These are phyloP conservation scores for Exophiala dermatitidis DNA, from an alignment of 2,329 filamentous ascomycete genomes.

Conservation along the genomic window DNA sequence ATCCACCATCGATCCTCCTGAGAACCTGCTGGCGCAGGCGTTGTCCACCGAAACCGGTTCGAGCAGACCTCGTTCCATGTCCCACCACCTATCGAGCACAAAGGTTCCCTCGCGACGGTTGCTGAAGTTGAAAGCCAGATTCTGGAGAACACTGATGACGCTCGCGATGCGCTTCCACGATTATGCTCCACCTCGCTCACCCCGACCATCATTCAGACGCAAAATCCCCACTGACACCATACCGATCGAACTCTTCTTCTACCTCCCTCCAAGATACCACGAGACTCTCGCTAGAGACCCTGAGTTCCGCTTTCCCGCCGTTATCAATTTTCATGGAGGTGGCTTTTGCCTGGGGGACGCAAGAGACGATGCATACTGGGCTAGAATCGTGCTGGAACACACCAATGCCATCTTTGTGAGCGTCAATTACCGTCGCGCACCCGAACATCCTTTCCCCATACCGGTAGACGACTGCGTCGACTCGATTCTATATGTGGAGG, in stretches of 20 bases:
- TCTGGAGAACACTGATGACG: conserved; percentile 61
- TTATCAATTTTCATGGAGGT: conserved; percentile 59
- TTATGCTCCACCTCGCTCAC: conserved; percentile 54
- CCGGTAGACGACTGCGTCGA: conserved; percentile 59
- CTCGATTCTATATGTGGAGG: conserved; percentile 52
- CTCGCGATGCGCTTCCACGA: conserved; percentile 64
- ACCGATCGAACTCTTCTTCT: conserved; percentile 53
- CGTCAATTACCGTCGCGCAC: conserved; percentile 56
- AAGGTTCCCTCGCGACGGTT: conserved; percentile 44
- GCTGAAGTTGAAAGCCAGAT: conserved; percentile 55
- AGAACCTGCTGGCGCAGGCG: conserved; percentile 8
- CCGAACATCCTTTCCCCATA: conserved; percentile 55
- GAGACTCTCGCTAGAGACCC: conserved; percentile 29
- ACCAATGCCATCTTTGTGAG: conserved; percentile 53
- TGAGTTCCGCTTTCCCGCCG: conserved; percentile 47
- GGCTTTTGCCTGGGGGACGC: conserved; percentile 55
- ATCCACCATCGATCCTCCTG: conserved; percentile 13
- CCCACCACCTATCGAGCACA: conserved; percentile 22
- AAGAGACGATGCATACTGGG: conserved; percentile 56
- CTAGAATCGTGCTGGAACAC: conserved; percentile 48
- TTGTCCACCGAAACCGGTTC: conserved; percentile 5
- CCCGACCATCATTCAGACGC: conserved; percentile 53
- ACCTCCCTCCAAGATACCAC: conserved; percentile 45
- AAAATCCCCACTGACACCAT: conserved; percentile 47
- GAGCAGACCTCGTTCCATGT: conserved; percentile 23